Conservation (phyloP, 371 early-diverging fungal genomes). For the Phascolomyces articulosus region DNA sequence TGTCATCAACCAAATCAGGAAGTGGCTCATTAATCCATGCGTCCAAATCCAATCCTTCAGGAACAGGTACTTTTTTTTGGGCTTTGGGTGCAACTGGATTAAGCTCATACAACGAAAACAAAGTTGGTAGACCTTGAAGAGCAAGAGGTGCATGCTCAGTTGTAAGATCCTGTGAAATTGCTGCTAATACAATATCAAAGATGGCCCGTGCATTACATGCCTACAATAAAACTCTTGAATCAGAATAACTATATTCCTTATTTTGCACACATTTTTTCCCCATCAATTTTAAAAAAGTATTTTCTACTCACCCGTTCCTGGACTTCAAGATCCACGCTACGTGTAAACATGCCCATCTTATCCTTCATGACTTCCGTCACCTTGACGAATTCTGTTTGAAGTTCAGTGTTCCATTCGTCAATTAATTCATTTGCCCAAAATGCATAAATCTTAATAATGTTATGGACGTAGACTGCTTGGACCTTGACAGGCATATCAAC, state of each 20-base stretch:
- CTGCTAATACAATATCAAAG: slow-evolving; percentile 53
- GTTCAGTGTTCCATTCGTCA: slow-evolving; percentile 60
- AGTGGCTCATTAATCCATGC: slow-evolving; percentile 76
- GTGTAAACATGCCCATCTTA: slow-evolving; percentile 55
- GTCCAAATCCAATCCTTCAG: slow-evolving; percentile 88
- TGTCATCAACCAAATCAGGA: slow-evolving; percentile 58
- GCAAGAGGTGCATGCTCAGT: slow-evolving; percentile 28
- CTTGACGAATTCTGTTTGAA: slow-evolving; percentile 49
- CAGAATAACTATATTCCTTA: too few relatives aligned
- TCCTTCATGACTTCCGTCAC: slow-evolving; percentile 56
- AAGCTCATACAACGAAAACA: slow-evolving; percentile 82
- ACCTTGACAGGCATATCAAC: slow-evolving; percentile 61
- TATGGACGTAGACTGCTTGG: slow-evolving; percentile 76
- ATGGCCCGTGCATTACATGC: slow-evolving; percentile 62
- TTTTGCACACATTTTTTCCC: too few relatives aligned
- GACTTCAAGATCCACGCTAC: slow-evolving; percentile 75
- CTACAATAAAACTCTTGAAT: slow-evolving; percentile 21
- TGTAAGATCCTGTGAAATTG: slow-evolving; percentile 17
- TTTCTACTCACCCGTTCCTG: slow-evolving; percentile 71
- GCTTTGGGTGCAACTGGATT: slow-evolving; percentile 94
- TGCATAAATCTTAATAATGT: slow-evolving; percentile 74
- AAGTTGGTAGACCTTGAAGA: slow-evolving; percentile 57
- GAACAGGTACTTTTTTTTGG: slow-evolving; percentile 87
- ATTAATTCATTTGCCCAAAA: slow-evolving; percentile 66
- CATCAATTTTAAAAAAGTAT: not conserved